phyloP scores from a whole-genome alignment of 495 filamentous ascomycete species.

The Talaromyces stipitatus region DNA sequence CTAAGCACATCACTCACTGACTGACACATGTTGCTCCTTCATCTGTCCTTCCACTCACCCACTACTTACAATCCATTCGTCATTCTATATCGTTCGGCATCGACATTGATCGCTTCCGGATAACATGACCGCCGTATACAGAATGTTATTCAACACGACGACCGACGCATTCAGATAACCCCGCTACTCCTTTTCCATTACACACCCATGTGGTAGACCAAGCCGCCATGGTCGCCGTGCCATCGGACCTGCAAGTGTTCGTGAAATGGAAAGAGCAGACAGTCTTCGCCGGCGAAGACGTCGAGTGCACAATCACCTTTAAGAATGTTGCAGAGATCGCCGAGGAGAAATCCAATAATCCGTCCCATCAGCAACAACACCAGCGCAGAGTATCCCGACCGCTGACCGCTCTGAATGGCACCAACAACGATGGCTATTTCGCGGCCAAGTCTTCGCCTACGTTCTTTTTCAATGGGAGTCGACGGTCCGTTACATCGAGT shows the following conservation, averaged over 20 bases:
- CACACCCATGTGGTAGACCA: slow-evolving; percentile 29
- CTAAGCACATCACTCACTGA: no score
- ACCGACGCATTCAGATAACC: neutral
- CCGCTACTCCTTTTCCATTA: slow-evolving; percentile 6
- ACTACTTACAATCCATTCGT: neutral
- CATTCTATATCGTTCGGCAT: neutral
- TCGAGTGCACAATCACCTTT: slow-evolving; percentile 93
- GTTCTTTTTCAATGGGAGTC: slow-evolving; percentile 28
- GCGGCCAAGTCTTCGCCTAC: slow-evolving; percentile 31
- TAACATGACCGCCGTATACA: neutral
- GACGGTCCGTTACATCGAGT: slow-evolving; percentile 29
- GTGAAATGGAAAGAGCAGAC: slow-evolving; percentile 86
- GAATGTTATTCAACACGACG: neutral
- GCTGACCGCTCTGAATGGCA: slow-evolving; percentile 22
- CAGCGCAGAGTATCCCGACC: slow-evolving; percentile 40
- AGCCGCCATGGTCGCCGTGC: slow-evolving; percentile 31
- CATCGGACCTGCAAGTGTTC: slow-evolving; percentile 80
- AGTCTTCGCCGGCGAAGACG: slow-evolving; percentile 89
- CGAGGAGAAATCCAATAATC: slow-evolving; percentile 19
- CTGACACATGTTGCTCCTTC: neutral
- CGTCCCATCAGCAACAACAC: slow-evolving; percentile 17
- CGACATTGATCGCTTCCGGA: neutral
- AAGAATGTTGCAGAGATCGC: slow-evolving; percentile 63
- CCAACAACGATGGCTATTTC: slow-evolving; percentile 32
- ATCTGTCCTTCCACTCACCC: neutral